Base-by-base conservation (phyloP, 2,329 filamentous ascomycete genomes). In the Rutstroemia sp. region DNA sequence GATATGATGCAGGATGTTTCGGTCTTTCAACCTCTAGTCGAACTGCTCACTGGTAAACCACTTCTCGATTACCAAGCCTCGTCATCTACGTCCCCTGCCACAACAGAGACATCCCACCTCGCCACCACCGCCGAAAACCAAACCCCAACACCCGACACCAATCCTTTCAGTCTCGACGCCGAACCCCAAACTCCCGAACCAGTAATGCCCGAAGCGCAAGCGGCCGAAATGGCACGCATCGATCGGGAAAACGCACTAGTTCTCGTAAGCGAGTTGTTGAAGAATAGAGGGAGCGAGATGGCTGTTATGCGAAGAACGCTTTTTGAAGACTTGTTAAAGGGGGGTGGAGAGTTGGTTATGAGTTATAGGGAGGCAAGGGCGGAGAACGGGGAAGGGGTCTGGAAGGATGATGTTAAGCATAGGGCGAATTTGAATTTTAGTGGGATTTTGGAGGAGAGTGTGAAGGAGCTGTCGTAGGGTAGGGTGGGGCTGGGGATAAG, bases 171-270 rank as follows among this genome's bases (percentile, higher is more conserved):
- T 3, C 52, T 51, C 2, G 37, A 46, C 14, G 19, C 34, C 23
- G 50, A 51, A 4, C 30, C 37, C 9, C 34, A 42, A 14, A 14
- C 44, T 6, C 46, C 61, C 1, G 56, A 59, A 10, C 48, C 61
- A 1, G 61, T 63, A 6, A 57, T 61, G 45, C 65, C 67, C 2
- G 52, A 65, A 34, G 56, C 62, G 1, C 64, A 67, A 47, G 63
- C 63, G 1, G 75, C 73, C 1, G 73, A 72, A 45, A 78, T 79
- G 72, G 70, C 71, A 1, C 74, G 74, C 58, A 72, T 80, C 5
- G 82, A 86, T 62, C 74, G 81, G 8, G 82, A 85, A 67, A 86
- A 86, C 59, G 80, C 76, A 0, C 69, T 86, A 21, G 79, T 86
- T 0, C 67, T 86, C 56, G 74, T 83, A 3, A 76, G 76, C 2